These are phyloP conservation scores for Penicillium flavigenum DNA, from an alignment of 495 filamentous ascomycete species.

Conservation along the genomic window DNA sequence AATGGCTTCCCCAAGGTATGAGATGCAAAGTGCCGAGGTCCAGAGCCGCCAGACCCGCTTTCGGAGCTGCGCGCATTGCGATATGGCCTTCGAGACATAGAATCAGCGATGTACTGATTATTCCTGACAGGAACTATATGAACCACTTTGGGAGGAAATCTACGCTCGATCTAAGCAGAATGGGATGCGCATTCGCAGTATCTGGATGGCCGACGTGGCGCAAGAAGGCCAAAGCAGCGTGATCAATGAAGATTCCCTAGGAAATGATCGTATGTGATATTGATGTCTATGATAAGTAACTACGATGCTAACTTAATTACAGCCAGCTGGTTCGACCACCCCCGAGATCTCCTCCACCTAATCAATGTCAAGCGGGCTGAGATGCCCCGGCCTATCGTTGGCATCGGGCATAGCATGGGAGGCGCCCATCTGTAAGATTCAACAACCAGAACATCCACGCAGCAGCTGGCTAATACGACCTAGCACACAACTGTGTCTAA, in stretches of 20 bases:
- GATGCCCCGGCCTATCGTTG: conserved; percentile 87
- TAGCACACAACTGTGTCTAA: conserved; percentile 58
- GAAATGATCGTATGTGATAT: conserved; percentile 68
- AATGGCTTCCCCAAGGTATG: conserved; percentile 86
- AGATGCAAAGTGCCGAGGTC: neutral
- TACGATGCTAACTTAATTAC: conserved; percentile 18
- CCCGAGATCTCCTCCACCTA: conserved; percentile 83
- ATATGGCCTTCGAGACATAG: neutral
- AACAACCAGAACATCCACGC: neutral
- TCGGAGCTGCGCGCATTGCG: neutral
- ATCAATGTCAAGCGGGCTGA: conserved; percentile 78
- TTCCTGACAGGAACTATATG: conserved; percentile 70
- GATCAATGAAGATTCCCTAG: conserved; percentile 69
- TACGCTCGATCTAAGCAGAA: conserved; percentile 49
- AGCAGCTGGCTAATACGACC: conserved; percentile 8
- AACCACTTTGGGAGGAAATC: conserved; percentile 82
- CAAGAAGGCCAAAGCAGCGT: conserved; percentile 74
- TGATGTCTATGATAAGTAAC: neutral
- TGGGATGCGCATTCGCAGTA: conserved; percentile 69
- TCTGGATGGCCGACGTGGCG: conserved; percentile 84
- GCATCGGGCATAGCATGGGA: conserved; percentile 89
- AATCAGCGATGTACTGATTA: conserved; percentile 7
- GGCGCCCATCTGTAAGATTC: conserved; percentile 59
- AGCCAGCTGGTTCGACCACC: conserved; percentile 84
- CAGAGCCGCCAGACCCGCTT: neutral